Conservation (phyloP, 768 basidiomycete species). For the Mycena rebaudengoi region DNA sequence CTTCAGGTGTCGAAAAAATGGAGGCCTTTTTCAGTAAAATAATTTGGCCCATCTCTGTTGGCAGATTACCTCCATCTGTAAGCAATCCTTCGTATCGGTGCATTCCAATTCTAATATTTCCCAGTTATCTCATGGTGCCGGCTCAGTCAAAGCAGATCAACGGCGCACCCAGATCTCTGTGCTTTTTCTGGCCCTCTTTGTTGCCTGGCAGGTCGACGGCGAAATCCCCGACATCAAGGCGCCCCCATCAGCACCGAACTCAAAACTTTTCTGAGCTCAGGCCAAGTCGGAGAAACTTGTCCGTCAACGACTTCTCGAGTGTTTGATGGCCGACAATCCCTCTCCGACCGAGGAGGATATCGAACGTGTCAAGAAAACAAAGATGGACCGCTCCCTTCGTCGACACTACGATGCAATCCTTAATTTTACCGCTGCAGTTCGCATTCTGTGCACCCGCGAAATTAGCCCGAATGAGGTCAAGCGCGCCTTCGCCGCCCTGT, state of each 20-base stretch:
- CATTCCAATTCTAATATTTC: too few relatives aligned
- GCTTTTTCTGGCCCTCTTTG: conserved; percentile 27
- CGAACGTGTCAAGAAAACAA: background rate
- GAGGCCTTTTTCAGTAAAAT: too few relatives aligned
- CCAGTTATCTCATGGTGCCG: too few relatives aligned
- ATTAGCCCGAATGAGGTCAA: conserved; percentile 25
- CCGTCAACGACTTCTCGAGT: background rate
- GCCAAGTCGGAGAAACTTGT: conserved; percentile 18
- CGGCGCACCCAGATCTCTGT: conserved; percentile 26
- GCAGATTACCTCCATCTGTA: too few relatives aligned
- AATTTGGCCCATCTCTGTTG: too few relatives aligned
- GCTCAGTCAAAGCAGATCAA: conserved; percentile 32
- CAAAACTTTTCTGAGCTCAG: conserved; percentile 20
- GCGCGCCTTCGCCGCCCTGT: conserved; percentile 14
- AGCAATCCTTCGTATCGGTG: too few relatives aligned
- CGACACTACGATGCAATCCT: conserved; percentile 16
- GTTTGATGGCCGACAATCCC: conserved; percentile 11
- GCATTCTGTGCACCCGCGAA: conserved; percentile 10
- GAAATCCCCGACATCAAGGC: conserved; percentile 26
- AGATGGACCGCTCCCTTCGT: conserved; percentile 23
- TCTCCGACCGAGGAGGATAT: conserved; percentile 7
- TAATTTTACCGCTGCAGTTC: conserved; percentile 18
- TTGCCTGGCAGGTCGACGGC: conserved; percentile 30
- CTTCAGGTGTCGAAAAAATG: too few relatives aligned
- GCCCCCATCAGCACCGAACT: conserved; percentile 7